Percentiles rank a stretch among this genome's conserved stretches.
Conservation (phyloP, 495 filamentous ascomycete genomes). For the Viridothelium virens region DNA sequence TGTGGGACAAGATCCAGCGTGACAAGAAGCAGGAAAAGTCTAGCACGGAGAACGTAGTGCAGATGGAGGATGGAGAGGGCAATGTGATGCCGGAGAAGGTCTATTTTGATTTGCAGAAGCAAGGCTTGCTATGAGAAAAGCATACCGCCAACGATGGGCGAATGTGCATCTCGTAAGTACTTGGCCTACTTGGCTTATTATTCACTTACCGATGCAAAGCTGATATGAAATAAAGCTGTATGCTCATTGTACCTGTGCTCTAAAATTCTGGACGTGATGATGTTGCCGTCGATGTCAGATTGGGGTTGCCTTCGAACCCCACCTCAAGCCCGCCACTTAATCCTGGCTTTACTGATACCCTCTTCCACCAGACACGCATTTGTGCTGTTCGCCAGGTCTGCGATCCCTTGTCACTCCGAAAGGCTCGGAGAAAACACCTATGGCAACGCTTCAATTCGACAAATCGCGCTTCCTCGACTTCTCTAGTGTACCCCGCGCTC, state of each 20-base stretch:
- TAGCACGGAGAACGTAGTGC: slow-evolving; percentile 71
- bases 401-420: neutral
- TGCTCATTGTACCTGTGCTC: neutral
- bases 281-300: neutral
- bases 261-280: neutral
- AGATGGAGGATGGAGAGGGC: slow-evolving; percentile 97
- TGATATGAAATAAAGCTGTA: neutral
- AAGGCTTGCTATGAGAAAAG: slow-evolving; percentile 53
- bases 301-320: neutral
- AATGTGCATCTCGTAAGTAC: slow-evolving; percentile 1
- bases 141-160: neutral
- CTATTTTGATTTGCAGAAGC: slow-evolving; percentile 75
- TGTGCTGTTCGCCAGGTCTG: no score
- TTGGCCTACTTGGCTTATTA: neutral
- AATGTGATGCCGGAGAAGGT: slow-evolving; percentile 99
- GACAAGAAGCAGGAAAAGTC: slow-evolving; percentile 74
- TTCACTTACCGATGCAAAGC: neutral
- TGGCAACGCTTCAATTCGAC: neutral
- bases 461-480: slow-evolving; percentile 7
- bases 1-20: slow-evolving; percentile 89
- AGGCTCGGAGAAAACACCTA: neutral
- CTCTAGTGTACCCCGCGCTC: slow-evolving; percentile 1
- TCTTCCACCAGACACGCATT: no score
- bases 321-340: neutral
- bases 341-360: neutral